phyloP scores from a whole-genome alignment of 2,329 filamentous ascomycete species.

The Fusarium oxysporum region DNA sequence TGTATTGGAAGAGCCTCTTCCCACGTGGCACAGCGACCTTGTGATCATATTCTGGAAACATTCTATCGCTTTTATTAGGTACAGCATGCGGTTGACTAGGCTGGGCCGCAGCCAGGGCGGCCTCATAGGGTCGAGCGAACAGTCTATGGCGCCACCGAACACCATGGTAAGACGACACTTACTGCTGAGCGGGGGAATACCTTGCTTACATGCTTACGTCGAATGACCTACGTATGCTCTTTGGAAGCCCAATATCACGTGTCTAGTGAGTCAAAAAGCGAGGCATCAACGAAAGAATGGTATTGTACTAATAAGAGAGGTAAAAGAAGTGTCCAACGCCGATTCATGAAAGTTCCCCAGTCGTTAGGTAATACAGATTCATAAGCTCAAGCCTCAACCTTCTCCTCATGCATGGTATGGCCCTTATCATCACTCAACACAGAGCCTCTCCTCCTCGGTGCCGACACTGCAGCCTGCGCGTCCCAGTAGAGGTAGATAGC shows the following conservation, averaged over 20 bases:
- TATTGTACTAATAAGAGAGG: not conserved
- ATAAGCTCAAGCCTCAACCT: slow-evolving; percentile 17
- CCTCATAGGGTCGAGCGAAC: rapidly evolving
- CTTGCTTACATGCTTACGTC: not conserved
- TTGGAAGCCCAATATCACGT: rapidly evolving
- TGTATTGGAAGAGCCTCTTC: not conserved
- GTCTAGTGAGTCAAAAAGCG: rapidly evolving
- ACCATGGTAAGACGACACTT: not conserved
- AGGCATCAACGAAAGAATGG: not conserved
- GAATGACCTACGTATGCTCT: no score
- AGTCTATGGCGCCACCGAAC: not conserved
- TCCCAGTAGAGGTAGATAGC: slow-evolving; percentile 33
- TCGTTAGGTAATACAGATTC: not conserved
- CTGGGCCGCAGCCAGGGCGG: rapidly evolving
- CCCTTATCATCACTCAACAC: slow-evolving; percentile 28
- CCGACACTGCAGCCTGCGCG: slow-evolving; percentile 19
- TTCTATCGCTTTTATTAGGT: rapidly evolving
- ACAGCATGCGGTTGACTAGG: not conserved
- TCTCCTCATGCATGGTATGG: slow-evolving; percentile 30
- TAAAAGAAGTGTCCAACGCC: not conserved
- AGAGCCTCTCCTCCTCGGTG: slow-evolving; percentile 33
- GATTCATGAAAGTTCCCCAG: not conserved
- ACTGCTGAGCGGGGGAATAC: not conserved
- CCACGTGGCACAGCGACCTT: not conserved
- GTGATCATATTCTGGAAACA: not conserved